Evolutionary conservation across 352 stramenopile genomes (phyloP), one percentile per base, ranked within the genome.

Genomic region (Phytophthora hibernalis): DNA sequence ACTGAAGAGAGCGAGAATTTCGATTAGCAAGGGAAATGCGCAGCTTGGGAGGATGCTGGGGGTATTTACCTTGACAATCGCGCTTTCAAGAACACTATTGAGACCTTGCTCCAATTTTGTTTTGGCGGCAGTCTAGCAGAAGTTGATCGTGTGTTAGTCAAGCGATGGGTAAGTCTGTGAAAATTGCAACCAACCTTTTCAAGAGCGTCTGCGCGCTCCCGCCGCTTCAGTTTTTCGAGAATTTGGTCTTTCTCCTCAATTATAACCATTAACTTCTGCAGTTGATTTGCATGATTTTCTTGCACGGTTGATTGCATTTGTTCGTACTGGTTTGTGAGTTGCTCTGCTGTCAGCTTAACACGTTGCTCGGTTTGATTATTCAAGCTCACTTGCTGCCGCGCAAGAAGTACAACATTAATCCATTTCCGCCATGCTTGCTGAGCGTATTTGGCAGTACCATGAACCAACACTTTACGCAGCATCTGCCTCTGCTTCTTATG

Each of bases 41-140:
- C n/a, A 47, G 2, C n/a, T 40, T 10, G 11, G 1, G 9, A 13
- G 33, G 33, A 16, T 9, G 40, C 0, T 22, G n/a, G 10, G 13
- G 40, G 1, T 8, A 44, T 3, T 44, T 49, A 68, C 73, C 54
- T 70, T 68, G 26, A 64, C 47, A 28, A 85, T 72, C 3, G 65
- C 54, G 1, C 11, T 51, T 55, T 89, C 67, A 16, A 87, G 70
- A 37, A 76, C 86, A 0, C 55, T 56, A 4, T 77, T 65, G 9
- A 87, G 51, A 15, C 70, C 44, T 48, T 74, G 54, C 11, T 73
- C 72, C 65, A 65, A 74, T 11, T 68, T 65, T 6, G 21, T 69
- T 31, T 60, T 58, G 1, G 16, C 44, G 1, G 44, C 52, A 9
- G 24, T 26, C 76, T 86, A 40, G 2, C 15, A 60, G 30, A 4